A percentile compares a stretch with the other conserved stretches of the same genome.
Conservation (phyloP, 2,329 filamentous ascomycete species). For the Fusarium clavum region DNA sequence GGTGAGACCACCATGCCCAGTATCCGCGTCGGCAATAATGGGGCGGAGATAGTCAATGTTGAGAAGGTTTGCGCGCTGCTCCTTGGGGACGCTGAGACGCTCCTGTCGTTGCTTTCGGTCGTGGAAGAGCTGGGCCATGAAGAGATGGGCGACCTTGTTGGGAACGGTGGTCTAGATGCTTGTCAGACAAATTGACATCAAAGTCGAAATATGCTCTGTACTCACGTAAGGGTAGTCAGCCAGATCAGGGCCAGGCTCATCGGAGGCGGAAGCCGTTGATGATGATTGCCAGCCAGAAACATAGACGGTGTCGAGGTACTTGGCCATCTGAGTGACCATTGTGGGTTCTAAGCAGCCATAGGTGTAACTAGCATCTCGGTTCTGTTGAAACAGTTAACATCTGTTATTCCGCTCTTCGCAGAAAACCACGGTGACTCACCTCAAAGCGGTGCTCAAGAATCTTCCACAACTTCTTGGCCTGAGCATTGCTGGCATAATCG, state of each 20-base stretch:
- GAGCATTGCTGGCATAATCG: constrained; percentile 88
- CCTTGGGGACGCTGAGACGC: constrained; percentile 80
- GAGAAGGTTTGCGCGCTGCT: constrained; percentile 76
- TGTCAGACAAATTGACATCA: constrained; percentile 12
- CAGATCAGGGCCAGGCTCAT: constrained; percentile 97
- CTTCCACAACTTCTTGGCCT: constrained; percentile 94
- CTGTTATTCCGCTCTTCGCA: background rate
- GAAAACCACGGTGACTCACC: constrained; percentile 61
- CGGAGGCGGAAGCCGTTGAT: constrained; percentile 91
- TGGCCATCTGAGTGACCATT: constrained; percentile 99
- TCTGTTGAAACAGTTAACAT: constrained; percentile 60
- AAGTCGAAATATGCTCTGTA: constrained; percentile 21
- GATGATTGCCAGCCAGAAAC: constrained; percentile 99
- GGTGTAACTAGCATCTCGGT: constrained; percentile 87
- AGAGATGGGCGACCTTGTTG: constrained; percentile 97
- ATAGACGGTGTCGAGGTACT: constrained; percentile 98
- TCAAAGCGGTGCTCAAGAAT: constrained; percentile 89
- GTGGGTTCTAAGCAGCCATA: constrained; percentile 98
- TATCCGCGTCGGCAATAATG: constrained; percentile 97
- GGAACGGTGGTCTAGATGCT: constrained; percentile 89
- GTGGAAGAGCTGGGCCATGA: constrained; percentile 99
- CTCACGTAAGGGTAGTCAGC: constrained; percentile 94
- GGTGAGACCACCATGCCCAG: constrained; percentile 96
- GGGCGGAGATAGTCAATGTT: constrained; percentile 95
- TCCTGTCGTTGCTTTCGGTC: constrained; percentile 99